A percentile compares a stretch with the other conserved stretches of the same genome.
Conservation (phyloP, 73 alveolate species). For the Stentor roeselii region DNA sequence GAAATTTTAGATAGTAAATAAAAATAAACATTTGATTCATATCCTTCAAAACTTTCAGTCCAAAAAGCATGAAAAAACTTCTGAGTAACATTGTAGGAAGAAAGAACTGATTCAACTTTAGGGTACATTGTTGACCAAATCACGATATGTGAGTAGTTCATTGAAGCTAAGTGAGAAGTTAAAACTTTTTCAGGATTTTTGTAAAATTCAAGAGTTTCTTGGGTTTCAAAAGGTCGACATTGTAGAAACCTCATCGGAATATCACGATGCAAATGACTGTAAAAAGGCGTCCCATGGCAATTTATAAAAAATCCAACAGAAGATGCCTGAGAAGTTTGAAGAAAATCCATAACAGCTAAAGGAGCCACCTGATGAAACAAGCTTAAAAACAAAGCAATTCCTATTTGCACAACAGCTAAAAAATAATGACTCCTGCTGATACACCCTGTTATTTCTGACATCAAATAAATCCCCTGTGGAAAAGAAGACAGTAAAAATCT, state of each 20-base stretch:
- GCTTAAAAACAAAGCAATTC: slow-evolving; percentile 21
- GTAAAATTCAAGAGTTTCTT: neutral
- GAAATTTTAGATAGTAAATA: neutral
- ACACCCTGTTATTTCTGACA: slow-evolving; percentile 2
- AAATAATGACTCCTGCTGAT: neutral
- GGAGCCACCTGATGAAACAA: slow-evolving; percentile 39
- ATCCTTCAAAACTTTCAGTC: slow-evolving; percentile 6
- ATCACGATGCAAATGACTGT: slow-evolving; percentile 35
- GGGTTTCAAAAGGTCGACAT: slow-evolving; percentile 20
- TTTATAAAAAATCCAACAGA: slow-evolving; percentile 32
- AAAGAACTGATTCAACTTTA: neutral
- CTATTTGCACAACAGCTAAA: neutral
- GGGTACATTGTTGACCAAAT: neutral
- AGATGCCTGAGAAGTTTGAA: slow-evolving; percentile 24
- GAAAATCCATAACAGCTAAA: slow-evolving; percentile 30
- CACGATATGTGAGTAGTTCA: neutral
- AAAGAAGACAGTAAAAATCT: slow-evolving; percentile 42
- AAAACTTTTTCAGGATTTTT: neutral
- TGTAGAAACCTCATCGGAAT: slow-evolving; percentile 47
- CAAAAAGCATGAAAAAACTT: slow-evolving; percentile 3
- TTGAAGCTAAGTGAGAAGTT: too few relatives aligned
- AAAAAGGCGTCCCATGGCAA: slow-evolving; percentile 50
- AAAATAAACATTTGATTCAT: slow-evolving; percentile 20
- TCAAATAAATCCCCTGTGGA: slow-evolving; percentile 17
- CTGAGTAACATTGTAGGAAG: neutral